phyloP scores from a whole-genome alignment of 352 stramenopile species.

The Globisporangium mamillatum region DNA sequence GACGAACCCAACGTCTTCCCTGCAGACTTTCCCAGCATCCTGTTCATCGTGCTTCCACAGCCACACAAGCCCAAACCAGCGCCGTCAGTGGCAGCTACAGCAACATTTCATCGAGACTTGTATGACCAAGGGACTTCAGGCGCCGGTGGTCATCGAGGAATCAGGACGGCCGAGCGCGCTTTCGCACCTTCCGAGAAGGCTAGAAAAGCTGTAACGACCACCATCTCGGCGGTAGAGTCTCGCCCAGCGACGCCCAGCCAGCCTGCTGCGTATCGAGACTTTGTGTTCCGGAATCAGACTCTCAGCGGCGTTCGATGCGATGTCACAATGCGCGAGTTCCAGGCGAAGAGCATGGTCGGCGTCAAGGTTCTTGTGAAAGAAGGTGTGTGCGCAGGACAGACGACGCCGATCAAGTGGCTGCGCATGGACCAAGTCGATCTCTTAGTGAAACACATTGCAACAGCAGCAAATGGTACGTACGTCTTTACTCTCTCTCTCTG shows the following conservation, averaged over 20 bases:
- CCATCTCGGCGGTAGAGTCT: neutral
- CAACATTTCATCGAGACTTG: neutral
- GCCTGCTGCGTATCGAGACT: conserved; percentile 8
- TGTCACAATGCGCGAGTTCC: conserved; percentile 13
- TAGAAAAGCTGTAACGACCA: neutral
- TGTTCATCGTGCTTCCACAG: conserved; percentile 11
- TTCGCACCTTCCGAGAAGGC: neutral
- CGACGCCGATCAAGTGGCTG: conserved; percentile 13
- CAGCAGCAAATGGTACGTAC: neutral
- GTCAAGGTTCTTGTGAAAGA: conserved; percentile 10
- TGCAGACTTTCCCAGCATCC: conserved; percentile 9
- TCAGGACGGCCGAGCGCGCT: neutral
- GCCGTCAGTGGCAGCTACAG: neutral
- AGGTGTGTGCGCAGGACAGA: neutral
- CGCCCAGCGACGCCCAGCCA: neutral
- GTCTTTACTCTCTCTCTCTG: neutral
- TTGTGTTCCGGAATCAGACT: neutral
- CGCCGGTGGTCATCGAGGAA: neutral
- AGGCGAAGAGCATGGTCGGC: conserved; percentile 1
- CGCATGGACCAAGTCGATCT: neutral
- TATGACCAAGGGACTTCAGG: neutral
- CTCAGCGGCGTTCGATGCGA: conserved; percentile 11
- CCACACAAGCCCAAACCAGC: neutral
- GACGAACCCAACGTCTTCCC: conserved; percentile 16
- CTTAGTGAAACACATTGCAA: neutral